Percentiles rank a stretch among this genome's conserved stretches.
Conservation (phyloP, 2,329 filamentous ascomycete species). For the Penicillium sp. region DNA sequence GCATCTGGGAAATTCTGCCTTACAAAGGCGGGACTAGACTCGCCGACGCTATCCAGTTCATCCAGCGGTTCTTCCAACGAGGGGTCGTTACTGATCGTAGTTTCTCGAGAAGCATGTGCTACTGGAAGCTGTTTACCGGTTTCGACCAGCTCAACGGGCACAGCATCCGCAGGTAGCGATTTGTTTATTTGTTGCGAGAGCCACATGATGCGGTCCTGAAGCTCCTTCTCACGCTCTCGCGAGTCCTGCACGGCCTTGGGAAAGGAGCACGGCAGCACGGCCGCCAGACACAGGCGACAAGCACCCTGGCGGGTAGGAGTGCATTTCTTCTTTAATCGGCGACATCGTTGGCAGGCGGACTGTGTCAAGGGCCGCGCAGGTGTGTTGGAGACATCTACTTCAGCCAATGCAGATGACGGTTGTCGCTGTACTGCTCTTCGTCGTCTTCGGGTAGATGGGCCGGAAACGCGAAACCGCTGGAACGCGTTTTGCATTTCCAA, state of each 20-base stretch:
- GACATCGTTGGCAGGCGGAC: conserved; percentile 42
- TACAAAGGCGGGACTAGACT: neutral
- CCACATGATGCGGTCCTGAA: conserved; percentile 42
- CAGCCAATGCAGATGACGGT: no score
- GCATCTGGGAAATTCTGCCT: neutral
- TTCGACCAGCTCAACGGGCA: conserved; percentile 33
- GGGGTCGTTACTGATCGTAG: neutral
- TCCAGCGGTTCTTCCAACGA: neutral
- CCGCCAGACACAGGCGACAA: conserved; percentile 39
- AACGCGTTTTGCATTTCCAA: conserved; percentile 14
- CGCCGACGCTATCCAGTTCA: neutral
- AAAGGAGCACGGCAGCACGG: conserved; percentile 39
- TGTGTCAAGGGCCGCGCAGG: conserved; percentile 7
- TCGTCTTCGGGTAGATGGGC: conserved; percentile 5
- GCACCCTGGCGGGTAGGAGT: conserved; percentile 33
- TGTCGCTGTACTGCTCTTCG: neutral
- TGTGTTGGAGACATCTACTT: neutral
- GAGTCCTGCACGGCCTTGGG: conserved; percentile 28
- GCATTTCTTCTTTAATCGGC: conserved; percentile 47
- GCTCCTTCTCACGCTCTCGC: conserved; percentile 29
- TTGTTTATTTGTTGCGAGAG: conserved; percentile 37
- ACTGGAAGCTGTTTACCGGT: conserved; percentile 24
- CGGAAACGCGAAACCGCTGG: conserved; percentile 13
- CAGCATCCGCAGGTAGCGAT: conserved; percentile 22
- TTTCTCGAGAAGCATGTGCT: conserved; percentile 10